Evolutionary conservation across 352 stramenopile genomes (phyloP).

Genomic region (Pythium phragmitis): DNA sequence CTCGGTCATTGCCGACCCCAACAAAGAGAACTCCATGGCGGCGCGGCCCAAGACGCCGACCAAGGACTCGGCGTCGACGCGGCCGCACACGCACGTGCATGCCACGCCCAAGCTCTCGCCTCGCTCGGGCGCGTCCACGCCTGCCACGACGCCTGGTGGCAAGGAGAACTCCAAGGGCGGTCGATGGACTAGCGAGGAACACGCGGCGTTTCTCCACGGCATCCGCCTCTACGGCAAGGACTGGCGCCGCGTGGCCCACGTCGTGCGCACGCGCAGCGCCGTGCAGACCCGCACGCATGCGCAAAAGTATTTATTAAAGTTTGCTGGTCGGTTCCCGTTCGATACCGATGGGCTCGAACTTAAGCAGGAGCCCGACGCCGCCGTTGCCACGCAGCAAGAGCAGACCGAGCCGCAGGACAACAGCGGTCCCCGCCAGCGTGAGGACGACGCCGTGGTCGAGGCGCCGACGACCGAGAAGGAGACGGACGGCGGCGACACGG

Average conservation of each 20-base stretch:
- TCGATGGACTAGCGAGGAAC: constrained; percentile 87
- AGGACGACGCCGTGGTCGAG: not conserved
- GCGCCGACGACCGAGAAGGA: not conserved
- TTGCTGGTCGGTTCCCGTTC: constrained; percentile 78
- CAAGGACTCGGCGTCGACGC: constrained; percentile 15
- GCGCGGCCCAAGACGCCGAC: constrained; percentile 49
- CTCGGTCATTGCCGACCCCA: constrained; percentile 83
- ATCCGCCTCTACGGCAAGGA: constrained; percentile 88
- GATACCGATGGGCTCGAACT: constrained; percentile 33
- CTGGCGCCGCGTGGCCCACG: constrained; percentile 80
- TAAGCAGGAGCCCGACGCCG: constrained; percentile 6
- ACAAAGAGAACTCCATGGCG: constrained; percentile 70
- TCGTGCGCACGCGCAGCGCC: constrained; percentile 80
- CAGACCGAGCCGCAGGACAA: not conserved
- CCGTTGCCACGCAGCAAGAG: not conserved
- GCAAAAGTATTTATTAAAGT: constrained; percentile 93
- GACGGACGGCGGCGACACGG: constrained; percentile 28
- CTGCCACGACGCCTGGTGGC: constrained; percentile 14
- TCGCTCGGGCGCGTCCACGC: constrained; percentile 7
- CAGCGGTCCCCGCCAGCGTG: not conserved
- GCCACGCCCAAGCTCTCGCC: constrained; percentile 25
- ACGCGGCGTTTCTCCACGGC: constrained; percentile 82
- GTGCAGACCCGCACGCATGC: constrained; percentile 88
- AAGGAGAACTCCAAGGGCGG: constrained; percentile 62
- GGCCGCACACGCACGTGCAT: constrained; percentile 18